phyloP scores from a whole-genome alignment of 2,329 filamentous ascomycete genomes.

The Pyrenophora graminea region DNA sequence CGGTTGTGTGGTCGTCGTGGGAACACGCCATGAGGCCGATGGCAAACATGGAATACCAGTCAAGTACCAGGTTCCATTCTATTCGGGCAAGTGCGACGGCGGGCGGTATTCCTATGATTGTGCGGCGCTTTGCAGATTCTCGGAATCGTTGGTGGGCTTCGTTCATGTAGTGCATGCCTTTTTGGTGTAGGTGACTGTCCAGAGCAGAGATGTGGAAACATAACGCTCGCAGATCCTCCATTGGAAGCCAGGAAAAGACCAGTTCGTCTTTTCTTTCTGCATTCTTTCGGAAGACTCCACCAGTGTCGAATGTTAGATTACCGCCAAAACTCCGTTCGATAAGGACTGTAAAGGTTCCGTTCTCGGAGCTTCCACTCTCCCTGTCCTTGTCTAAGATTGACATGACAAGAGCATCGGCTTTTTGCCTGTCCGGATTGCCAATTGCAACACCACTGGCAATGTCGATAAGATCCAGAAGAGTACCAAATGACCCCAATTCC shows the following conservation, averaged over 20 bases:
- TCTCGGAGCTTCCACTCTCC: conserved; percentile 33
- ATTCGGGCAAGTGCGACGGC: conserved; percentile 46
- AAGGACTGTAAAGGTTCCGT: conserved; percentile 48
- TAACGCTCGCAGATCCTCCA: conserved; percentile 63
- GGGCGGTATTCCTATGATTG: conserved; percentile 28
- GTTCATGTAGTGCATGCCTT: conserved; percentile 59
- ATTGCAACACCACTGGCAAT: conserved; percentile 70
- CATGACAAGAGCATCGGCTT: conserved; percentile 55
- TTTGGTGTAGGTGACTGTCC: conserved; percentile 60
- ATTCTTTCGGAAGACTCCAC: conserved; percentile 49
- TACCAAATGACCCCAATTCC: conserved; percentile 67
- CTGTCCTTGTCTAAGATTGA: conserved; percentile 61
- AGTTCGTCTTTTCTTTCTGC: conserved; percentile 49
- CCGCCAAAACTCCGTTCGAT: conserved; percentile 44
- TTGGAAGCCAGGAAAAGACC: conserved; percentile 63
- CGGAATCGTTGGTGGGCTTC: conserved; percentile 59
- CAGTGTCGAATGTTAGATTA: conserved; percentile 48
- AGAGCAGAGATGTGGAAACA: conserved; percentile 63
- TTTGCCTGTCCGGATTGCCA: conserved; percentile 62
- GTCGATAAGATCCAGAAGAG: conserved; percentile 70
- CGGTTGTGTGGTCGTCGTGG: conserved; percentile 68
- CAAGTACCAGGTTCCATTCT: conserved; percentile 68
- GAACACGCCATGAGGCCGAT: conserved; percentile 71
- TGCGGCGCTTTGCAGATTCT: conserved; percentile 40
- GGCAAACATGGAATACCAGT: conserved; percentile 72